These are phyloP conservation scores for Teratosphaeria epicoccoides DNA, from an alignment of 2,329 filamentous ascomycete species.

Conservation along the genomic window DNA sequence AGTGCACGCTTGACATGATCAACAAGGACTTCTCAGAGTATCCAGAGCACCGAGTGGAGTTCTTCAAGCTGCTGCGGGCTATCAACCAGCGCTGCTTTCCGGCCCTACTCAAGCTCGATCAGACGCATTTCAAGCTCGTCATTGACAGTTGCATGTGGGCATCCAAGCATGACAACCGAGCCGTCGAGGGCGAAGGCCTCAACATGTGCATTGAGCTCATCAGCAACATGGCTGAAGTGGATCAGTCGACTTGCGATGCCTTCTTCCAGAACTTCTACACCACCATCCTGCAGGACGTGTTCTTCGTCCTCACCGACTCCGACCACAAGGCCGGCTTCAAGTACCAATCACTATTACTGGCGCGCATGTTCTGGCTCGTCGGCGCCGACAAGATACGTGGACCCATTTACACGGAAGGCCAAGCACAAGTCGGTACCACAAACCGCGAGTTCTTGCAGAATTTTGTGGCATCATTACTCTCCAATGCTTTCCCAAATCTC, in stretches of 20 bases:
- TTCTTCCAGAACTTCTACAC: constrained; percentile 99
- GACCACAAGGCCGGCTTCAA: constrained; percentile 99
- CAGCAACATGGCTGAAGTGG: constrained; percentile 81
- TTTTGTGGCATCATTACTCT: constrained; percentile 75
- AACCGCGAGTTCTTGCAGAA: constrained; percentile 86
- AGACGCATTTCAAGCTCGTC: constrained; percentile 96
- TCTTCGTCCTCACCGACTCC: constrained; percentile 94
- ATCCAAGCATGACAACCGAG: constrained; percentile 99
- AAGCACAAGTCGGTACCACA: constrained; percentile 60
- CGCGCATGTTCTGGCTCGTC: constrained; percentile 95
- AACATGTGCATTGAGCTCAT: constrained; percentile 98
- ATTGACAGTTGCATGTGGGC: constrained; percentile 99
- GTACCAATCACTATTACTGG: constrained; percentile 85
- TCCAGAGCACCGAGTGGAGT: constrained; percentile 97
- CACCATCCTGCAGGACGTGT: constrained; percentile 89
- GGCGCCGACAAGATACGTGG: constrained; percentile 81
- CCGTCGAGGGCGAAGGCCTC: constrained; percentile 89
- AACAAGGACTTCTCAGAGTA: constrained; percentile 99
- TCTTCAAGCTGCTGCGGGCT: constrained; percentile 90
- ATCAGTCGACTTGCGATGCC: constrained; percentile 72
- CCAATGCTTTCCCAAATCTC: constrained; percentile 87
- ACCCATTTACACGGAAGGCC: constrained; percentile 76
- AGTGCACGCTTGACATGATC: constrained; percentile 98
- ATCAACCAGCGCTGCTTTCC: constrained; percentile 98
- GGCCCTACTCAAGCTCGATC: constrained; percentile 84